Conservation (phyloP, 192 early-diverging fungal genomes). For the Coemansia erecta region DNA sequence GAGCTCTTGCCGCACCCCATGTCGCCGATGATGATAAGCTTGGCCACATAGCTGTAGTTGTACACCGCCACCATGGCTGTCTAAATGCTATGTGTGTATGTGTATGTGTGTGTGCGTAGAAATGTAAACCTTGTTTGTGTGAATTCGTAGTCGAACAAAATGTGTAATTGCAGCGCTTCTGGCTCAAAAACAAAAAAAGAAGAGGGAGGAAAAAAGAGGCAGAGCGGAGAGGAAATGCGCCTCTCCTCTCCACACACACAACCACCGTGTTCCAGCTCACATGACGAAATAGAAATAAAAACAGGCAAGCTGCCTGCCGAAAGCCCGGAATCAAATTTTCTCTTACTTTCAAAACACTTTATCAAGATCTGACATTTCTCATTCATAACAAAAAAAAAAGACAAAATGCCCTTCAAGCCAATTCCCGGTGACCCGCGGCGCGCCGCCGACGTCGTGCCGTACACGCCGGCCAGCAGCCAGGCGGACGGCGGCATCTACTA, state of each 20-base stretch:
- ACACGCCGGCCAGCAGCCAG: conserved; percentile 31
- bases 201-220: too few species aligned
- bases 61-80: conserved; percentile 47
- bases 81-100: background rate
- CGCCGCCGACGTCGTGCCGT: conserved; percentile 27
- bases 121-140: too few species aligned
- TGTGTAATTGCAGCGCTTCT: too few species aligned
- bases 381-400: background rate
- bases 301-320: too few species aligned
- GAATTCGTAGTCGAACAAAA: conserved; percentile 1
- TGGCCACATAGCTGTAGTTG: conserved; percentile 56
- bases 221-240: background rate
- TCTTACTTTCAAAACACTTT: too few species aligned
- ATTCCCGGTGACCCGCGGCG: conserved; percentile 51
- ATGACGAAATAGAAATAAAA: too few species aligned
- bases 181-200: background rate
- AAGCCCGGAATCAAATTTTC: too few species aligned
- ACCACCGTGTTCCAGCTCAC: background rate
- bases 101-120: background rate
- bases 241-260: background rate
- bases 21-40: conserved; percentile 57
- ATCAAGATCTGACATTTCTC: too few species aligned
- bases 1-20: conserved; percentile 59
- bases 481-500: conserved; percentile 48
- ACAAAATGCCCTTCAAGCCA: conserved; percentile 31